phyloP scores from a whole-genome alignment of 2,329 filamentous ascomycete genomes.

The Teratosphaeria zuluensis region DNA sequence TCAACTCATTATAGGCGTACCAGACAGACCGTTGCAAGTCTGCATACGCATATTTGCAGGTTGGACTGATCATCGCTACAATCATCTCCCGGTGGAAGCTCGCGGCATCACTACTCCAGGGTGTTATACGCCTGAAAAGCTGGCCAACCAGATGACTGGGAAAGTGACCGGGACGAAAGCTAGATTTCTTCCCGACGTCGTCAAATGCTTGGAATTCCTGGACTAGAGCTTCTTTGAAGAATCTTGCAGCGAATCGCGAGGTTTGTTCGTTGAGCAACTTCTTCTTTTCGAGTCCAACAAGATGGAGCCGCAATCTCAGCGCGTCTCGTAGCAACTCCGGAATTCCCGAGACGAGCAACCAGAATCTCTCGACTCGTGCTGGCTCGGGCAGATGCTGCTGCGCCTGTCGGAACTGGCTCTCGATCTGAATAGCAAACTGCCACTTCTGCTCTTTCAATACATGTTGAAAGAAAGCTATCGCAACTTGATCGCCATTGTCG shows the following conservation, averaged over 20 bases:
- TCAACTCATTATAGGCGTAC: constrained; percentile 7
- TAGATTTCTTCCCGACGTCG: background rate
- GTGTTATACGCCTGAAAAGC: constrained; percentile 6
- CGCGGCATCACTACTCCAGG: constrained; percentile 3
- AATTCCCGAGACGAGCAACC: constrained; percentile 12
- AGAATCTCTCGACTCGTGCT: constrained; percentile 7
- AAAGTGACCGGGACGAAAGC: background rate
- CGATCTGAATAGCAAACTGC: constrained; percentile 11
- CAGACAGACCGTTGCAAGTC: constrained; percentile 10
- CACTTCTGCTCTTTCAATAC: constrained; percentile 9
- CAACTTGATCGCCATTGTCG: constrained; percentile 14
- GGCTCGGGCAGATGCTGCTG: background rate
- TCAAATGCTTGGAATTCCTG: constrained; percentile 7
- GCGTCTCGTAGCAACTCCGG: constrained; percentile 11
- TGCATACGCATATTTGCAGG: constrained; percentile 2
- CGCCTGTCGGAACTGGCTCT: constrained; percentile 4
- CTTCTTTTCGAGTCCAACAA: constrained; percentile 2
- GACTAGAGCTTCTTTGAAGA: constrained; percentile 11
- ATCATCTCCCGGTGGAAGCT: constrained; percentile 9
- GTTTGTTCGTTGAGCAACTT: constrained; percentile 1
- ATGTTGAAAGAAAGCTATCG: constrained; percentile 11
- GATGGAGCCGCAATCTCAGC: constrained; percentile 4
- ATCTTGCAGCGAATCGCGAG: constrained; percentile 4
- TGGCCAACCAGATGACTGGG: constrained; percentile 5
- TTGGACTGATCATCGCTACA: constrained; percentile 1